Conservation (phyloP, 2,329 filamentous ascomycete species). For the Ophiostoma quercus region DNA sequence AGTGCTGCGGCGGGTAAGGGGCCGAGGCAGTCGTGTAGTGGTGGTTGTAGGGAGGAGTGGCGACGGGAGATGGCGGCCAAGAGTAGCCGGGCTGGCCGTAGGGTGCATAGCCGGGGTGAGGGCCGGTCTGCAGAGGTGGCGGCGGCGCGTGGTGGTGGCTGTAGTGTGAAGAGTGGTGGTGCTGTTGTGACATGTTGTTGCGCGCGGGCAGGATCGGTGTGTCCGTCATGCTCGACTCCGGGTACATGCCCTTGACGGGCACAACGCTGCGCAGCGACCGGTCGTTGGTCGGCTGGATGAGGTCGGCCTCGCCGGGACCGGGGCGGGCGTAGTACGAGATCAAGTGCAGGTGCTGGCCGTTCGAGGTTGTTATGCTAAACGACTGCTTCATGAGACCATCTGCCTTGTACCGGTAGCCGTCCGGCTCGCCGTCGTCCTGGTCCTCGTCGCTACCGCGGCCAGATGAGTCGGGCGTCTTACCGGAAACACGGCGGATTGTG, state of each 20-base stretch:
- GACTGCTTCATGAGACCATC: slow-evolving; percentile 99
- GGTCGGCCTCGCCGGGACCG: slow-evolving; percentile 63
- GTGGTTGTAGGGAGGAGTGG: slow-evolving; percentile 50
- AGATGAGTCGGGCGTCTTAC: slow-evolving; percentile 74
- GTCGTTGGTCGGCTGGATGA: slow-evolving; percentile 79
- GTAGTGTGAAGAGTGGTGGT: slow-evolving; percentile 25
- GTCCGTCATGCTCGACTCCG: slow-evolving; percentile 79
- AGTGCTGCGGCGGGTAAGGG: slow-evolving; percentile 30
- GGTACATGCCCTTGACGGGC: slow-evolving; percentile 92
- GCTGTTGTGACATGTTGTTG: slow-evolving; percentile 19
- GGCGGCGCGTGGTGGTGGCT: slow-evolving; percentile 24
- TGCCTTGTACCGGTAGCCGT: slow-evolving; percentile 90
- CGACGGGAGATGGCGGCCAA: slow-evolving; percentile 53
- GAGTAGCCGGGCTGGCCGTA: slow-evolving; percentile 44
- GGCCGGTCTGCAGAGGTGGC: slow-evolving; percentile 20
- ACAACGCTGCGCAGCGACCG: slow-evolving; percentile 73
- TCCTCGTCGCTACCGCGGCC: slow-evolving; percentile 78
- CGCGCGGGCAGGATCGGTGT: slow-evolving; percentile 34
- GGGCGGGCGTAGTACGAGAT: slow-evolving; percentile 95
- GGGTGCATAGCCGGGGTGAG: slow-evolving; percentile 30
- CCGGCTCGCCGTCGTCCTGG: slow-evolving; percentile 75
- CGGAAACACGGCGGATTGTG: slow-evolving; percentile 50
- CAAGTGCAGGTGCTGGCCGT: slow-evolving; percentile 83
- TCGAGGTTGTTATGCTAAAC: slow-evolving; percentile 94
- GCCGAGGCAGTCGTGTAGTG: slow-evolving; percentile 40